Evolutionary conservation across 2,329 filamentous ascomycete species (phyloP).

Genomic region (Rhexocercosporidium sp.): DNA sequence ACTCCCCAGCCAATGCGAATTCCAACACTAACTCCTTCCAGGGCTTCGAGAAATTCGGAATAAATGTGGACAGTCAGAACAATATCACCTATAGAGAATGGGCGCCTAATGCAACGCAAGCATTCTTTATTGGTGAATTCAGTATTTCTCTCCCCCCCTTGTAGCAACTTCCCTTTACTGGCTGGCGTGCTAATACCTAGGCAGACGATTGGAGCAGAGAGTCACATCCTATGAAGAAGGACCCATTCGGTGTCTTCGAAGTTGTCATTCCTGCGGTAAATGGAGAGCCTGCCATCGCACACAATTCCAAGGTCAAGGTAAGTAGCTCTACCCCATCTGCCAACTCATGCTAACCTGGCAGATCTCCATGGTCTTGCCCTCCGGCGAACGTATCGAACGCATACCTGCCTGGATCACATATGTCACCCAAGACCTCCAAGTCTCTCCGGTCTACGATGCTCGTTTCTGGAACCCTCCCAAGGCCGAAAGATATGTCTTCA

Average conservation of each 20-base stretch:
- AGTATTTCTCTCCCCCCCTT: slow-evolving; percentile 56
- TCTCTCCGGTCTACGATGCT: slow-evolving; percentile 93
- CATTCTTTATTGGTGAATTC: slow-evolving; percentile 92
- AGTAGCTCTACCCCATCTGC: neutral
- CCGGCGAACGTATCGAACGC: slow-evolving; percentile 81
- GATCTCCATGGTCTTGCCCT: slow-evolving; percentile 83
- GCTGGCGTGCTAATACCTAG: slow-evolving; percentile 29
- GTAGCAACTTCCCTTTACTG: slow-evolving; percentile 16
- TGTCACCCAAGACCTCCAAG: slow-evolving; percentile 87
- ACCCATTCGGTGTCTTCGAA: slow-evolving; percentile 86
- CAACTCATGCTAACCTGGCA: slow-evolving; percentile 45
- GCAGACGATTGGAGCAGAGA: slow-evolving; percentile 84
- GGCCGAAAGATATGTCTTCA: slow-evolving; percentile 80
- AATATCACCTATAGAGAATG: slow-evolving; percentile 94
- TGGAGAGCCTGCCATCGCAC: slow-evolving; percentile 79
- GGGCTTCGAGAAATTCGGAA: slow-evolving; percentile 86
- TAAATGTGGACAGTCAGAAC: slow-evolving; percentile 80
- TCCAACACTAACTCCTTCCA: slow-evolving; percentile 45
- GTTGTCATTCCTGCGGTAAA: slow-evolving; percentile 75
- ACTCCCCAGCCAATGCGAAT: slow-evolving; percentile 2
- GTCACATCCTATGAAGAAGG: slow-evolving; percentile 85
- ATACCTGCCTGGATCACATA: slow-evolving; percentile 97
- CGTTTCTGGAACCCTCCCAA: slow-evolving; percentile 95
- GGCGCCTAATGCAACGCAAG: slow-evolving; percentile 87
- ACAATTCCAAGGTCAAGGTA: slow-evolving; percentile 97